Evolutionary conservation across 148 eudicot species (phyloP).

Genomic region (Camellia japonica): DNA sequence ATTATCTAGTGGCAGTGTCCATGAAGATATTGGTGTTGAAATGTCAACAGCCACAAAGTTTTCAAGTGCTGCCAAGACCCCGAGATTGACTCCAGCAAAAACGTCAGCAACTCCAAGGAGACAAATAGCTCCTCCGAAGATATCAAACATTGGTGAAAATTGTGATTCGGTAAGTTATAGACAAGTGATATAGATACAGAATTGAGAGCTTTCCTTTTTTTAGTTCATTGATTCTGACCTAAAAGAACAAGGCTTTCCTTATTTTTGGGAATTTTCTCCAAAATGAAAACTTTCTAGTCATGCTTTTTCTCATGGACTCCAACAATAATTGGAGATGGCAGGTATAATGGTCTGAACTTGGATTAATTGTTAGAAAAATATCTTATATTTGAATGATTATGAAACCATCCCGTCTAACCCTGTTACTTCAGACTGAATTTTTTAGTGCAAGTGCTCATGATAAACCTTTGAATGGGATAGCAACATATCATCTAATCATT

Average conservation of each 20-base stretch:
- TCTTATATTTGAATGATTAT: not conserved
- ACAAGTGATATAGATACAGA: not conserved
- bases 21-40: constrained; percentile 46
- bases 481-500: not conserved
- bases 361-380: not conserved
- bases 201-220: not conserved
- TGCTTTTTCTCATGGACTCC: not conserved
- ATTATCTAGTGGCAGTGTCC: constrained; percentile 52
- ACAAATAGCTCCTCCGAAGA: constrained; percentile 48
- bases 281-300: not conserved
- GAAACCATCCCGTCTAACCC: not conserved
- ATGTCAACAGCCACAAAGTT: constrained; percentile 41
- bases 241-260: too few species aligned
- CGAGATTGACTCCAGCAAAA: constrained; percentile 46
- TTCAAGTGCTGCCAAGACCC: constrained; percentile 39
- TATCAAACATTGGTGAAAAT: constrained; percentile 41
- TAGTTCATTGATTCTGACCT: not conserved
- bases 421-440: not conserved
- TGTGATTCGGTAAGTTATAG: constrained; percentile 55
- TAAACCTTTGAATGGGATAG: not conserved
- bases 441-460: not conserved
- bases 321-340: not conserved
- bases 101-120: constrained; percentile 54
- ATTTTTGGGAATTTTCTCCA: not conserved
- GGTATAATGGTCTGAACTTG: not conserved